phyloP scores from a whole-genome alignment of 169 alveolate genomes.

The Plasmodium berghei region DNA sequence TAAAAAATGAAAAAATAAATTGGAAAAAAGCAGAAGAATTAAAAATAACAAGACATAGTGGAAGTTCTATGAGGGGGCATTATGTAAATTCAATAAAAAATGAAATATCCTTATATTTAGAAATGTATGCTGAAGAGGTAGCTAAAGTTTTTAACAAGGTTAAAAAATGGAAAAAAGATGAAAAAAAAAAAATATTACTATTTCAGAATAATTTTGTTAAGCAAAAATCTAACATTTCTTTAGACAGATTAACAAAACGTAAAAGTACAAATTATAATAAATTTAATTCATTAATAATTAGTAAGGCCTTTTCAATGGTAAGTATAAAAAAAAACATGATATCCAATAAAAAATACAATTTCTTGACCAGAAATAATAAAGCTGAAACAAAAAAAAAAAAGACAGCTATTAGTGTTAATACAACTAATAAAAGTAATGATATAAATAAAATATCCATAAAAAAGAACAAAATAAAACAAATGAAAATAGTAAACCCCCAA shows the following conservation, averaged over 20 bases:
- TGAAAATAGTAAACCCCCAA: slow-evolving; percentile 17
- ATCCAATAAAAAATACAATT: slow-evolving; percentile 2
- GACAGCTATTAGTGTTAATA: slow-evolving; percentile 2
- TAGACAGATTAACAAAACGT: slow-evolving; percentile 66
- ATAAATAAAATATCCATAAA: slow-evolving; percentile 8
- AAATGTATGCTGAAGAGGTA: slow-evolving; percentile 66
- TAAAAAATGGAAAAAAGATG: slow-evolving; percentile 59
- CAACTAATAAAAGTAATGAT: not conserved
- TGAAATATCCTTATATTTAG: slow-evolving; percentile 62
- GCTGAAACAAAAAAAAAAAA: slow-evolving; percentile 6
- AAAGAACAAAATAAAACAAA: slow-evolving; percentile 26
- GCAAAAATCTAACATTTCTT: slow-evolving; percentile 51
- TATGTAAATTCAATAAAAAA: slow-evolving; percentile 51
- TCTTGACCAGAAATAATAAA: slow-evolving; percentile 11
- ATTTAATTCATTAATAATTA: slow-evolving; percentile 41
- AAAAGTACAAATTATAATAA: slow-evolving; percentile 56
- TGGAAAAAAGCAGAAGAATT: slow-evolving; percentile 63
- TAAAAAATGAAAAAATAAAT: slow-evolving; percentile 58
- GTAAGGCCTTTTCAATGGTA: slow-evolving; percentile 48
- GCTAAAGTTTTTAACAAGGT: slow-evolving; percentile 51
- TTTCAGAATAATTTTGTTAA: slow-evolving; percentile 41
- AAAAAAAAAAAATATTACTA: slow-evolving; percentile 46
- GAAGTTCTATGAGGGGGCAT: slow-evolving; percentile 63
- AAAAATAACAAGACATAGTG: slow-evolving; percentile 58
- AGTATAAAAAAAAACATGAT: not conserved